Evolutionary conservation across 345 rosid genomes (phyloP).

Genomic region (Turritis glabra): DNA sequence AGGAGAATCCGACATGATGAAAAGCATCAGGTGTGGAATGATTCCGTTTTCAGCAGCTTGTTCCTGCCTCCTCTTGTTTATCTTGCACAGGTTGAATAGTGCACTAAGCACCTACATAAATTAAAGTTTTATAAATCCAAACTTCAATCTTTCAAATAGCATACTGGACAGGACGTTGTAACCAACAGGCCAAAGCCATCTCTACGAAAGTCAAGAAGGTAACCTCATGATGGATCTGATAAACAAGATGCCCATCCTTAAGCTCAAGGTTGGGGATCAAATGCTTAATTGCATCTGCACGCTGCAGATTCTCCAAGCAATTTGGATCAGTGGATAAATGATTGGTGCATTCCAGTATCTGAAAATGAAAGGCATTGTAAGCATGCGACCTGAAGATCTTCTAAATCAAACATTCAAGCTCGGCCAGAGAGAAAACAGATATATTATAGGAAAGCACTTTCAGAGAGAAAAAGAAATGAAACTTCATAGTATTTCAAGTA

Average conservation of each 20-base stretch:
- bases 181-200: neutral
- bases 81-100: constrained; percentile 95
- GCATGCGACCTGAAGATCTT: constrained; percentile 24
- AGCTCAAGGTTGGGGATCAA: constrained; percentile 95
- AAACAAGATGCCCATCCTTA: constrained; percentile 80
- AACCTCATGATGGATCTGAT: constrained; percentile 88
- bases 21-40: constrained; percentile 91
- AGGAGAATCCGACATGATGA: constrained; percentile 76
- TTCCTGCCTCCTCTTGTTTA: constrained; percentile 98
- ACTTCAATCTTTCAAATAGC: constrained; percentile 1
- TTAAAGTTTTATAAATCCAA: neutral
- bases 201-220: constrained; percentile 29
- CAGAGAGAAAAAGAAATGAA: neutral
- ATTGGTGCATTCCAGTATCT: constrained; percentile 87
- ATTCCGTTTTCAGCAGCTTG: constrained; percentile 99
- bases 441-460: neutral
- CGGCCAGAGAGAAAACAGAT: neutral
- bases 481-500: constrained; percentile 28
- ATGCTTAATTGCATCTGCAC: constrained; percentile 92
- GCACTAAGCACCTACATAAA: constrained; percentile 86
- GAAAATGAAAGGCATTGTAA: constrained; percentile 28
- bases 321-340: constrained; percentile 90
- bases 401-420: neutral
- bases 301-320: constrained; percentile 96
- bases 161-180: constrained; percentile 1